Evolutionary conservation across 805 yeast genomes (phyloP).

Genomic region (Jamesozyma spencerorum): DNA sequence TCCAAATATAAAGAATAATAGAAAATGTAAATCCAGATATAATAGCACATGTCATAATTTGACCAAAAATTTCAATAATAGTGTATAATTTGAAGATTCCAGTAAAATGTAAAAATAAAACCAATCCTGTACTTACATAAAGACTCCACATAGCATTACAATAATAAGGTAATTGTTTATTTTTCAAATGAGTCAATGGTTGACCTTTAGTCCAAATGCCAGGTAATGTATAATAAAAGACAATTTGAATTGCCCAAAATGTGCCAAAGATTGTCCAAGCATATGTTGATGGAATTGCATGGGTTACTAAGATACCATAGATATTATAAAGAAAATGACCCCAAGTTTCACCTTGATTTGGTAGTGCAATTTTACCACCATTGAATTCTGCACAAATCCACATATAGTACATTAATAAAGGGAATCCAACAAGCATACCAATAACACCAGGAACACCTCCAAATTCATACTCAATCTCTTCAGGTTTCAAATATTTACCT

Average conservation of each 20-base stretch:
- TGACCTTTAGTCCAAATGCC: slow-evolving; percentile 95
- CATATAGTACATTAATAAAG: slow-evolving; percentile 90
- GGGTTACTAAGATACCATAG: slow-evolving; percentile 36
- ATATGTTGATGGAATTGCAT: slow-evolving; percentile 49
- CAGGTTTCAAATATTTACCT: slow-evolving; percentile 36
- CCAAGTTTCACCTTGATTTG: slow-evolving; percentile 51
- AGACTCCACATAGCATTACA: slow-evolving; percentile 88
- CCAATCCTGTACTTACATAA: slow-evolving; percentile 55
- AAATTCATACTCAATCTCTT: slow-evolving; percentile 72
- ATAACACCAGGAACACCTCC: slow-evolving; percentile 88
- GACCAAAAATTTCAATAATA: slow-evolving; percentile 75
- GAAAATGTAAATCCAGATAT: slow-evolving; percentile 65
- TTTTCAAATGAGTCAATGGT: slow-evolving; percentile 73
- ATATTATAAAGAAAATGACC: slow-evolving; percentile 38
- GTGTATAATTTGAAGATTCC: slow-evolving; percentile 67
- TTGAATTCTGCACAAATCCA: slow-evolving; percentile 85
- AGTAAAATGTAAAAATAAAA: slow-evolving; percentile 57
- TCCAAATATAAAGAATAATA: slow-evolving; percentile 57
- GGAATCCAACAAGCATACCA: slow-evolving; percentile 90
- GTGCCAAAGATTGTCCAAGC: slow-evolving; percentile 66
- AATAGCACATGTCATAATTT: slow-evolving; percentile 88
- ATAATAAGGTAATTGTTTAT: slow-evolving; percentile 77
- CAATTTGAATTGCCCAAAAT: slow-evolving; percentile 59
- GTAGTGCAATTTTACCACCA: slow-evolving; percentile 63
- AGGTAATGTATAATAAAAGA: slow-evolving; percentile 76